These are phyloP conservation scores for Neltuma alba DNA, from an alignment of 306 rosid genomes.

Conservation along the genomic window DNA sequence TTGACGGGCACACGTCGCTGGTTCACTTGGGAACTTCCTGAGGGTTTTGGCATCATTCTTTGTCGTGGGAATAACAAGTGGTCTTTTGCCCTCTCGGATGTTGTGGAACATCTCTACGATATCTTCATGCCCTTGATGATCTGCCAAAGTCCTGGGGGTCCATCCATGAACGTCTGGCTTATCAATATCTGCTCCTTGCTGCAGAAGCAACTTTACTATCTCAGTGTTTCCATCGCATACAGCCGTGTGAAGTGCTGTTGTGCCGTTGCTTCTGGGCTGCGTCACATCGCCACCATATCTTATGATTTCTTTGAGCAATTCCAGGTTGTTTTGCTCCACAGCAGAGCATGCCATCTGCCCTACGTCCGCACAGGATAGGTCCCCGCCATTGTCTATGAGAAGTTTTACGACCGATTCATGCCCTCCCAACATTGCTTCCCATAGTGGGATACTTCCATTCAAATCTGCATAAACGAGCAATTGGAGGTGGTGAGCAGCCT, in stretches of 20 bases:
- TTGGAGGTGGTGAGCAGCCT: background rate
- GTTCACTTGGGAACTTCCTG: conserved; percentile 51
- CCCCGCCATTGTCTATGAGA: conserved; percentile 58
- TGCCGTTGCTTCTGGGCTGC: conserved; percentile 40
- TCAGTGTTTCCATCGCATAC: conserved; percentile 57
- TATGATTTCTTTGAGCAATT: conserved; percentile 50
- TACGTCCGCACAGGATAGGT: conserved; percentile 34
- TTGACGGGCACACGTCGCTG: conserved; percentile 17
- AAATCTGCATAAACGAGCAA: conserved; percentile 47
- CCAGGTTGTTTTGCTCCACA: conserved; percentile 53
- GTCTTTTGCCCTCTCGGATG: conserved; percentile 14
- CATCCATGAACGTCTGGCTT: conserved; percentile 52
- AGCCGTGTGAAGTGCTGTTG: conserved; percentile 66
- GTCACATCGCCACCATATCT: conserved; percentile 49
- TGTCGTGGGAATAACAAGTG: background rate
- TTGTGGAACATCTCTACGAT: conserved; percentile 45
- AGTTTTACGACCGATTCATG: conserved; percentile 50
- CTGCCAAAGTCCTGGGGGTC: conserved; percentile 63
- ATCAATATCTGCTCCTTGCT: conserved; percentile 58
- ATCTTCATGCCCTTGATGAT: conserved; percentile 59
- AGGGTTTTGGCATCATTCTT: background rate
- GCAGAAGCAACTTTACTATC: conserved; percentile 54
- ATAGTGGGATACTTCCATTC: conserved; percentile 60
- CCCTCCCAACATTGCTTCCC: conserved; percentile 56
- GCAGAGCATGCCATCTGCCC: conserved; percentile 54